Conservation (phyloP, 2,329 filamentous ascomycete genomes). For the Apiospora arundinis region DNA sequence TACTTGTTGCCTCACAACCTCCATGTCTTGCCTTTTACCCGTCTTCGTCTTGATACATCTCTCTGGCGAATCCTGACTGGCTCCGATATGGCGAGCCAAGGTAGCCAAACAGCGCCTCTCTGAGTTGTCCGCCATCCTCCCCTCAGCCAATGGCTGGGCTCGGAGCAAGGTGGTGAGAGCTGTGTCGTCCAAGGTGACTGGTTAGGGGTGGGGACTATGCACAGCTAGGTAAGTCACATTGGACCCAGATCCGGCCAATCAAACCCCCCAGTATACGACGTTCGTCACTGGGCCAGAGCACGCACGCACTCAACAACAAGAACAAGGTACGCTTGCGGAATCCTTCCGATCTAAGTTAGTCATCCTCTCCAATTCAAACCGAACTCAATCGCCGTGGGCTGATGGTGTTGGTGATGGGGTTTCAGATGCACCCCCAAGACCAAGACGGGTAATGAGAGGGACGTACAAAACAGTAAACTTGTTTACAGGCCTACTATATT, state of each 20-base stretch:
- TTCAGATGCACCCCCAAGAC: neutral
- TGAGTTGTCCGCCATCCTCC: neutral
- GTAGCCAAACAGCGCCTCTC: neutral
- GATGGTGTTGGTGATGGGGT: neutral
- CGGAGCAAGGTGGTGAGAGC: neutral
- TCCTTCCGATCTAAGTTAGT: constrained; percentile 16
- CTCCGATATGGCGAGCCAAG: neutral
- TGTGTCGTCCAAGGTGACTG: constrained; percentile 5
- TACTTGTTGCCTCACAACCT: neutral
- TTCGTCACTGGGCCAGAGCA: neutral
- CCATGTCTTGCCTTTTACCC: neutral
- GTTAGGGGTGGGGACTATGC: neutral
- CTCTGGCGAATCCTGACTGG: neutral
- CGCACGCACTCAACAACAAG: neutral
- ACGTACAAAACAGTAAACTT: neutral
- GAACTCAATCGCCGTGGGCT: constrained; percentile 7
- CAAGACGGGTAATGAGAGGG: neutral
- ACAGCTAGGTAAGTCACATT: constrained; percentile 9
- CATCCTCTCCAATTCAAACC: neutral
- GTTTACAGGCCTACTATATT: neutral
- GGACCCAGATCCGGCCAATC: constrained; percentile 11
- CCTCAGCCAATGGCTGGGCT: neutral
- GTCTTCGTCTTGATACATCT: neutral
- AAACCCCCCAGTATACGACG: neutral
- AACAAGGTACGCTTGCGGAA: neutral